Conservation (phyloP, 2,329 filamentous ascomycete genomes). For the Hymenoscyphus repandus region DNA sequence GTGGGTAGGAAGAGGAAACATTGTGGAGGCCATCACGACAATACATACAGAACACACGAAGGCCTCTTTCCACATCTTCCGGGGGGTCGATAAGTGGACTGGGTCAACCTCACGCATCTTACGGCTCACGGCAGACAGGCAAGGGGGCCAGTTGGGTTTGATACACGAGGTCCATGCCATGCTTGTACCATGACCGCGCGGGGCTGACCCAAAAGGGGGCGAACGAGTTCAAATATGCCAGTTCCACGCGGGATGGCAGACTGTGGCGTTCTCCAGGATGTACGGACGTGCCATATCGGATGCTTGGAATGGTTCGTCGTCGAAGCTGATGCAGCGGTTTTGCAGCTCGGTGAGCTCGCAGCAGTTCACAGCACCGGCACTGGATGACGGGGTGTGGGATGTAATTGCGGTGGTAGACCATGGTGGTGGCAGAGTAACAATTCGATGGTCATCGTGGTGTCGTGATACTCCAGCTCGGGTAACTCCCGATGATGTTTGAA, state of each 20-base stretch:
- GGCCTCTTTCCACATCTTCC: background rate
- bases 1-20: background rate
- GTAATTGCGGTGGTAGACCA: background rate
- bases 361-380: background rate
- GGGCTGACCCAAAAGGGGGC: background rate
- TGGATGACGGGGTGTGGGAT: background rate
- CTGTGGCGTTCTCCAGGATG: background rate
- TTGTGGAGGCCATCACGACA: background rate
- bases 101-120: no score
- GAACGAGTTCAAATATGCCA: background rate
- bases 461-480: background rate
- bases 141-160: background rate
- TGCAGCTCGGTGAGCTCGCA: no score
- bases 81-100: background rate
- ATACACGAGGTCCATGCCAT: background rate
- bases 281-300: background rate
- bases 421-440: background rate
- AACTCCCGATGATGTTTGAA: background rate
- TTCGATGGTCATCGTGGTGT: background rate
- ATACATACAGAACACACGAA: background rate
- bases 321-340: background rate
- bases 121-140: background rate
- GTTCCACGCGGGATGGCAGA: background rate
- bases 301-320: background rate
- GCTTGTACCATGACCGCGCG: background rate